A percentile compares a stretch with the other conserved stretches of the same genome.
Conservation (phyloP, 139 green algal species). For the Chlorella ohadii region DNA sequence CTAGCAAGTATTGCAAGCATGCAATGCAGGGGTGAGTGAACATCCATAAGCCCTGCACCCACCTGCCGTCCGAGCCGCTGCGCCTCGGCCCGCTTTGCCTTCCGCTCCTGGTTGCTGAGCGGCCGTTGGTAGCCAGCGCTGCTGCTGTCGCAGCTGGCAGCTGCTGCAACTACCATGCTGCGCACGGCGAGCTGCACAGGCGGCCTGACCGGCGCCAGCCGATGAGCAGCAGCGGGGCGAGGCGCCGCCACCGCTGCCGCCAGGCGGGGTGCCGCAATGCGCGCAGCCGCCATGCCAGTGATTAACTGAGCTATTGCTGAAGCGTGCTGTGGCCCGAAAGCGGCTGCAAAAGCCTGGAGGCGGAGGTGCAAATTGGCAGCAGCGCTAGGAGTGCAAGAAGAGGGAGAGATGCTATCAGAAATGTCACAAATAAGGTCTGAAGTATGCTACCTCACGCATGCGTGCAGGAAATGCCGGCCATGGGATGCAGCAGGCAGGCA, state of each 20-base stretch:
- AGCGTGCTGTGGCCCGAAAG: too few relatives aligned
- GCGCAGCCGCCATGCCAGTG: too few relatives aligned
- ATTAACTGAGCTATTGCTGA: too few relatives aligned
- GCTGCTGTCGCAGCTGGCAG: background rate
- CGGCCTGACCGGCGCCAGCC: background rate
- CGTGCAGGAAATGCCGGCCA: too few relatives aligned
- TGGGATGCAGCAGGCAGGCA: too few relatives aligned
- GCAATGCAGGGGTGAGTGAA: background rate
- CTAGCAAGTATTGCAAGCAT: background rate
- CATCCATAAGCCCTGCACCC: background rate
- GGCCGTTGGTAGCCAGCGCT: constrained; percentile 23
- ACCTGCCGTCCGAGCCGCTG: constrained; percentile 22
- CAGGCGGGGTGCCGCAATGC: background rate
- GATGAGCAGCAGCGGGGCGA: background rate
- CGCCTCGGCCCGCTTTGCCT: constrained; percentile 24
- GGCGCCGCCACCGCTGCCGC: background rate
- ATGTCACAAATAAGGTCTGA: too few relatives aligned
- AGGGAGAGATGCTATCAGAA: too few relatives aligned
- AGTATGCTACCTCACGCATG: too few relatives aligned
- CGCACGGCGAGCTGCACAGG: background rate
- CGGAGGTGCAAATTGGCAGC: too few relatives aligned
- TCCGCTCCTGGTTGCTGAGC: constrained; percentile 25
- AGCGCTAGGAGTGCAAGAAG: too few relatives aligned
- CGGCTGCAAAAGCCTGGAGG: too few relatives aligned
- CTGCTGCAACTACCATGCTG: background rate